Evolutionary conservation across 176 grass and related monocot genomes (phyloP).

Genomic region (Zoysia pacifica): DNA sequence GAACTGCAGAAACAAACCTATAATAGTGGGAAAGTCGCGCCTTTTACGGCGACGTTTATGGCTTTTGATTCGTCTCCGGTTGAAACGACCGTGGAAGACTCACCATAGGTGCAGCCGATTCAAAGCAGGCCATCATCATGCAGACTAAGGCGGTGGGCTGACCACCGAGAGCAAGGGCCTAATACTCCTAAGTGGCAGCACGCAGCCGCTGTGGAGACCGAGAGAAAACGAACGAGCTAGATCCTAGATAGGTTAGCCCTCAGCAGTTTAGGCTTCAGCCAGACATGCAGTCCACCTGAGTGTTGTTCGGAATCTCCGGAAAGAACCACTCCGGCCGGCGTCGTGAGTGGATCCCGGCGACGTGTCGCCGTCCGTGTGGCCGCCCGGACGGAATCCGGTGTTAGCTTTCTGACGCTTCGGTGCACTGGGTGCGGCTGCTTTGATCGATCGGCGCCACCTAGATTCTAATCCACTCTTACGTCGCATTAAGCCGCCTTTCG

Average conservation of each 20-base stretch:
- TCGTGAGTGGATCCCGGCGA: slow-evolving; percentile 38
- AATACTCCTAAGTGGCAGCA: neutral
- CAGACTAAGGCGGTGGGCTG: no score
- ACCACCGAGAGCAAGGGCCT: no score
- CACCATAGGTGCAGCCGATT: no score
- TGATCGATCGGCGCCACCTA: neutral
- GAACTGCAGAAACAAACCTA: no score
- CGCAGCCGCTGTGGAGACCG: neutral
- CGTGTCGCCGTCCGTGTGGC: slow-evolving; percentile 29
- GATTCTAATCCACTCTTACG: slow-evolving; percentile 17
- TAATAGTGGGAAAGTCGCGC: no score
- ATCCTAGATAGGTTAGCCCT: neutral
- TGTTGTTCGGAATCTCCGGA: slow-evolving; percentile 21
- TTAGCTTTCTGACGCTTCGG: slow-evolving; percentile 20
- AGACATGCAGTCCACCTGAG: neutral
- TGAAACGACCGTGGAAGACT: no score
- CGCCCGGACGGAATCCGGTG: slow-evolving; percentile 32
- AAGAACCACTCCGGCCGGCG: neutral
- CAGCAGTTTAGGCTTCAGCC: slow-evolving; percentile 7
- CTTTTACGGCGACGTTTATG: no score
- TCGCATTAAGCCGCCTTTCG: neutral
- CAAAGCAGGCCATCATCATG: no score
- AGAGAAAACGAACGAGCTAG: neutral
- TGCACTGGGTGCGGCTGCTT: neutral
- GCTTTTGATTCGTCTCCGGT: no score